phyloP scores from a whole-genome alignment of 129 eudicot genomes.

The Centrapalus pauciflorus region DNA sequence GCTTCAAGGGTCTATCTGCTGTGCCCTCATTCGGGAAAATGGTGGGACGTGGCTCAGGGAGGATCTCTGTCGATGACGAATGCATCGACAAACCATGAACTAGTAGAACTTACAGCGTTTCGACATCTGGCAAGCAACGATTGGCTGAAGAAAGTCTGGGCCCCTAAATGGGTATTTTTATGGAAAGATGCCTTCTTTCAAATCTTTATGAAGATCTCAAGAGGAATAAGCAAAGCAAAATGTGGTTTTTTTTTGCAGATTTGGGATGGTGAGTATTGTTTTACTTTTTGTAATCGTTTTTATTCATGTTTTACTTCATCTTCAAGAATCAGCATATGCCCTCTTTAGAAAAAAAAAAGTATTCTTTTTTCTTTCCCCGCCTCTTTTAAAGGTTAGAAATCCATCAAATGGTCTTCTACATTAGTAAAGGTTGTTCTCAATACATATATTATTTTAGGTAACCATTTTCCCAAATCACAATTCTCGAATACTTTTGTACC shows the following conservation, averaged over 20 bases:
- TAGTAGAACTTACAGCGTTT: background rate
- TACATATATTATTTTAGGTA: conserved; percentile 1
- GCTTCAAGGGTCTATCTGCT: conserved; percentile 60
- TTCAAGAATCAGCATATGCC: conserved; percentile 27
- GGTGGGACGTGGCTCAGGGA: conserved; percentile 57
- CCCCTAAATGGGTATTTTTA: conserved; percentile 19
- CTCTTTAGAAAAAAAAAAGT: conserved; percentile 23
- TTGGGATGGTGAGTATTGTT: conserved; percentile 25
- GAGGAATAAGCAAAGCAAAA: conserved; percentile 33
- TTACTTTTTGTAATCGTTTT: conserved; percentile 8
- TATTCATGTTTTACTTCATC: conserved; percentile 22
- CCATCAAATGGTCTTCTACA: conserved; percentile 1
- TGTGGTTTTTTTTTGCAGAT: conserved; percentile 32
- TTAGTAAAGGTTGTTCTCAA: conserved; percentile 10
- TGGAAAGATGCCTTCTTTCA: conserved; percentile 22
- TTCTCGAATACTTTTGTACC: conserved; percentile 1
- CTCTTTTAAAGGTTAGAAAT: conserved; percentile 16
- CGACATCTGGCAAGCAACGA: conserved; percentile 19
- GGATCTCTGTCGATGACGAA: conserved; percentile 40
- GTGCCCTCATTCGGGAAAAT: conserved; percentile 63
- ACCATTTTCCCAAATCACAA: conserved; percentile 8
- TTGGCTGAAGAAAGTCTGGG: conserved; percentile 30
- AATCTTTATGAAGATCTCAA: conserved; percentile 21
- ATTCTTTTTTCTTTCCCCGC: conserved; percentile 3
- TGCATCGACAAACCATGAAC: conserved; percentile 41